Base-by-base conservation (phyloP, 2,329 filamentous ascomycete genomes). In the Zopfia rhizophila region DNA sequence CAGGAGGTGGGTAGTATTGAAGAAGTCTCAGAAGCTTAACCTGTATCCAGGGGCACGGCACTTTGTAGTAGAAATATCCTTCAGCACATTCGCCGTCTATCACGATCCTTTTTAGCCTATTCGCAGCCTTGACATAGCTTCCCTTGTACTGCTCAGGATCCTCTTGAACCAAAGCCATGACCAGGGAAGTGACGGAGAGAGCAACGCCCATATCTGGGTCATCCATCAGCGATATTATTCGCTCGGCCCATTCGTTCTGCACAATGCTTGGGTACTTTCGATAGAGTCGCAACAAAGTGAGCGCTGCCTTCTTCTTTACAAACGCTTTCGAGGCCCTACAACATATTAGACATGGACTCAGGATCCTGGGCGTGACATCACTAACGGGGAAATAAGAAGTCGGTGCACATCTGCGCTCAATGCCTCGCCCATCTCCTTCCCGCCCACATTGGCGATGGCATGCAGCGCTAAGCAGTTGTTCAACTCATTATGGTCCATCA, bases 191-290 rank as follows among this genome's bases (percentile, higher is more conserved):
- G 30, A 99, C 91, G 0, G 95, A 99, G 17, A 99, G 81, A 6
- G 91, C 91, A 23, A 99, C 94, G 43, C 94, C 94, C 71, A 97
- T 86, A 66, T 99, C 94, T 4, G 85, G 80, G 64, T 99, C 94
- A 70, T 99, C 94, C 92, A 99, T 97, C 29, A 99, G 80, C n/a
- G 94, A 94, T 69, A 99, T 94, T 69, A 99, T 96, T 39, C 94
- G 86, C 77, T 99, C 95, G 6, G 91, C 90, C 94, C 94, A 99
- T 76, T 97, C 92, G 21, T 91, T 89, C 66, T 96, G 92, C 17
- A 99, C 89, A 56, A 99, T 97, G 55, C 86, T 88, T 1, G 93
- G 91, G 64, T 92, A 86, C 76, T 99, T 99, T 60, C 94, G 89
- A 74, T 97, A 99, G 5, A 99, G 76, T 42, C 94, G 89, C 42